Base-by-base conservation (phyloP, 1,139 yeast genomes). In the Kluyveromyces sp. region DNA sequence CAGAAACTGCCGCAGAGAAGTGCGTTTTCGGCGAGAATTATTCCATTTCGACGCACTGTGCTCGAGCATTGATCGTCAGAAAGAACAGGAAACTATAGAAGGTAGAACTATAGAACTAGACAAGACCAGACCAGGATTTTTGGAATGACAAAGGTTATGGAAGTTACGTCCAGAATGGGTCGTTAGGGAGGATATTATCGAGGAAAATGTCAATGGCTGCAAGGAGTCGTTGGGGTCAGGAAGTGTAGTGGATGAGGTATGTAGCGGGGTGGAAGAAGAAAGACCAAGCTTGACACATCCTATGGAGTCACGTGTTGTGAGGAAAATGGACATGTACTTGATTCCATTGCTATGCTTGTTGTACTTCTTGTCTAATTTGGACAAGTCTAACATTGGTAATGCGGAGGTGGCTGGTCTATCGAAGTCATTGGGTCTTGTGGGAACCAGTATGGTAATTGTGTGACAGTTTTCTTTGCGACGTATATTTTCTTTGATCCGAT, bases 341-440 rank as follows among this genome's bases (percentile, higher is more conserved):
- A 68, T 78, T 50, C 83, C 83, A 1, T 70, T 77, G 70, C 63
- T 78, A 52, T 71, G 76, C 26, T 57, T 74, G 40, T 68, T 78
- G 44, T 79, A 78, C 55, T 73, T 79, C 52, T 67, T 77, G 50
- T 77, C 79, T 45, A 77, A 76, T 55, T 61, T 79, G 54, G 84
- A 79, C 61, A 68, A 80, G 53, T 77, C 78, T 45, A 78, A 77
- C 58, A 77, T 78, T 51, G 83, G 83, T 46, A 72, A 76, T 53
- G 83, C 83, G 1, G 71, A 78, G 54, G 70, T 78, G 21, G 83
- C 80, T 34, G 81, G 81, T 7, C 59, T 79, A 50, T 74, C 75
- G 47, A 65, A 70, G 39, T 81, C 77, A 52, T 58, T 79, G 45
- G 71, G 71, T 1, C 65, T 79, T 40, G 59, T 60, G 4, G 79